Base-by-base conservation (phyloP, 2,329 filamentous ascomycete species). In the Xylogone sp. region DNA sequence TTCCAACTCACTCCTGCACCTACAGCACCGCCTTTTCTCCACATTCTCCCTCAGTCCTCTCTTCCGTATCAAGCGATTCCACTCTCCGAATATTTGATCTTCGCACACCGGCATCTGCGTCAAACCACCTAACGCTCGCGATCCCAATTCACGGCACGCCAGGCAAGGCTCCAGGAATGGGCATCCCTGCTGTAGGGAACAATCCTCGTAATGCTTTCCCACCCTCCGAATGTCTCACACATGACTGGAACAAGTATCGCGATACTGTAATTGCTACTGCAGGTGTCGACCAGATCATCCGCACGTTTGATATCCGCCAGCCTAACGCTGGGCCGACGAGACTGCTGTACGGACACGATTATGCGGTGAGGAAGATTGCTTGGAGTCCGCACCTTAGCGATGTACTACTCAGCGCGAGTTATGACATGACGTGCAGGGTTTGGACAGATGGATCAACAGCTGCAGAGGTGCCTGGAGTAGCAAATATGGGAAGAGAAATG, bases 241-340 rank as follows among this genome's bases (percentile, higher is more conserved):
- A 97, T 71, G 94, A 99, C 70, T 99, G 94, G 94, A 99, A 99
- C 74, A 99, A 99, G 71, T 99, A 99, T 72, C 82, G 88, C 39
- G 84, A 91, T 59, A 87, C 84, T 0, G 77, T 97, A 21, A 75
- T 99, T 50, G 94, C 94, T 0, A 90, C 90, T 0, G 94, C 84
- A 1, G 93, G 94, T 50, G 94, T 97, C 3, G 94, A 99, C 69
- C 82, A 88, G 49, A 74, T 87, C 18, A 86, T 99, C 54, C 84
- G 94, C 45, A 94, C 88, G 0, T 97, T 97, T 64, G 94, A 99
- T 68, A 86, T 97, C 44, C 80, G 94, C 43, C 87, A 84, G 62
- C 87, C 90, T 1, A 73, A 77, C 4, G 82, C 78, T 4, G 90
- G 90, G 0, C 90, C 93, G 0, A 67, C 90, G 9, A 78, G 87